Conservation (phyloP, 2,329 filamentous ascomycete genomes). For the Alternaria sp. region DNA sequence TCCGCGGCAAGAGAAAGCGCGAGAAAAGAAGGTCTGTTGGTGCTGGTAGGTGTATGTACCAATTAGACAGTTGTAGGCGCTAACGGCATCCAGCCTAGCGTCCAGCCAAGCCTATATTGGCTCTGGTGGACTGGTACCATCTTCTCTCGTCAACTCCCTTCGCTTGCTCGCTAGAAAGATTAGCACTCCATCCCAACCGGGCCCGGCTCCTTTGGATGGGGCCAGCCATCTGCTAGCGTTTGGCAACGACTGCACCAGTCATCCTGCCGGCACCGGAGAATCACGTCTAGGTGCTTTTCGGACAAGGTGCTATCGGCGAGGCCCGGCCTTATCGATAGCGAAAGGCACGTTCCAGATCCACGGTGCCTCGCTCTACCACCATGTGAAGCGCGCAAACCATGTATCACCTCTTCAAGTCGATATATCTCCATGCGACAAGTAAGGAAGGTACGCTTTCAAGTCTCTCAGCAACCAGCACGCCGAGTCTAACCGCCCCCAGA, state of each 20-base stretch:
- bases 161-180: too few relatives aligned
- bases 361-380: conserved; percentile 16
- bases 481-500: conserved; percentile 62
- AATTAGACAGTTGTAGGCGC: neutral
- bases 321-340: conserved; percentile 22
- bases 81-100: neutral
- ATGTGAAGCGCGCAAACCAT: conserved; percentile 60
- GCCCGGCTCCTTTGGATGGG: neutral
- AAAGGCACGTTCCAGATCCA: conserved; percentile 14
- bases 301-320: neutral
- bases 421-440: conserved; percentile 94
- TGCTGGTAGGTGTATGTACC: neutral
- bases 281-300: neutral
- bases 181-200: neutral
- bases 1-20: neutral
- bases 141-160: too few relatives aligned
- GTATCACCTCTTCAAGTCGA: conserved; percentile 95
- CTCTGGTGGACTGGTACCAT: too few relatives aligned
- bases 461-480: neutral
- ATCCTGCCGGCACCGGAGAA: rapidly evolving
- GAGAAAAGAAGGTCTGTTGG: neutral
- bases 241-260: neutral
- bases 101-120: neutral
- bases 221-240: neutral
- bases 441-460: conserved; percentile 76